phyloP scores from a whole-genome alignment of 352 stramenopile genomes.

The Phytopythium mirpurense region DNA sequence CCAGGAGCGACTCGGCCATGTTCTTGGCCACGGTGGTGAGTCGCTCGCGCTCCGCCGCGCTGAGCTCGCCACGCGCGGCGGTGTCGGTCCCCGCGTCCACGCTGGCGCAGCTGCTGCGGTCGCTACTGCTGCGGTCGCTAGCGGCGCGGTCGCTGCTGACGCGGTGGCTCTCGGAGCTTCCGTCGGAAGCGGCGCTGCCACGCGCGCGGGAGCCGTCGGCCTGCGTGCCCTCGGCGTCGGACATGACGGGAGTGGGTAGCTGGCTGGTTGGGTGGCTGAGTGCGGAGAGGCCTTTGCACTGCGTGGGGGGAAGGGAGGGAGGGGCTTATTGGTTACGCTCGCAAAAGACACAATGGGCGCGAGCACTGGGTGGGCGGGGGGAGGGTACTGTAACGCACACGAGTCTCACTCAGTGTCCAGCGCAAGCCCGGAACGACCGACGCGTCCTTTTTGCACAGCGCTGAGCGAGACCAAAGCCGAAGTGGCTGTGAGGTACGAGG shows the following conservation, averaged over 20 bases:
- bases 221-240: neutral
- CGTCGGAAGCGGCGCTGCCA: neutral
- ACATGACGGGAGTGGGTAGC: no score
- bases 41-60: conserved; percentile 45
- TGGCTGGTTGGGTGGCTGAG: neutral
- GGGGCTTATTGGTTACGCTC: neutral
- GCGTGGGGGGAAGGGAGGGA: no score
- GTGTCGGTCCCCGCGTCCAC: neutral
- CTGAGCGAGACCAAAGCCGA: neutral
- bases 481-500: neutral
- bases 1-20: conserved; percentile 76
- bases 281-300: no score
- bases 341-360: neutral
- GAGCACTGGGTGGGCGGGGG: neutral
- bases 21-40: conserved; percentile 68
- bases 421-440: neutral
- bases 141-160: neutral
- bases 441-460: conserved; percentile 1
- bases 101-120: neutral
- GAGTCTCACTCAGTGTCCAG: neutral
- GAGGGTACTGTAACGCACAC: neutral
- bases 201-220: neutral
- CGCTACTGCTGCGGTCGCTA: neutral
- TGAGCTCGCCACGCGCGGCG: conserved; percentile 11
- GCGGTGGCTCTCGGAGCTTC: neutral